Base-by-base conservation (phyloP, 164 flowering plant species). In the Magnolia officinalis region DNA sequence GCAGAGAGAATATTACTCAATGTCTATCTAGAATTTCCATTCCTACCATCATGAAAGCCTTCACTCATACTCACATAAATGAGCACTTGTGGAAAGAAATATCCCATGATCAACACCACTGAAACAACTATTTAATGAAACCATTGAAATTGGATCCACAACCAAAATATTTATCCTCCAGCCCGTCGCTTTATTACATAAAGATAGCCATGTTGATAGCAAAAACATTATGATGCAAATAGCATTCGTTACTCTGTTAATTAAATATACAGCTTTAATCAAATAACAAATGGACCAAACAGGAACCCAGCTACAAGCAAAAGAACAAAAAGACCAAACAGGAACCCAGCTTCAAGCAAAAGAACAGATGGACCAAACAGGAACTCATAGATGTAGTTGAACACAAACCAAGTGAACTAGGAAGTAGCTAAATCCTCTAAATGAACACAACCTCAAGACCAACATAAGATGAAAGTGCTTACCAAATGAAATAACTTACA, bases 401-500 rank as follows among this genome's bases (percentile, higher is more conserved):
- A 65, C 24, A 65, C 37, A 65, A 65, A 65, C 37, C 68, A 21
- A 7, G 29, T 65, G 6, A 23, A 21, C 29, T 65, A 24, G 21
- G 29, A 65, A 65, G 68, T 65, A 20, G 68, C 37, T 24, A 65
- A 29, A 19, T 21, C 14, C 29, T 55, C 68, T 21, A 65, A 0
- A 24, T 21, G n/a, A 65, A 20, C 29, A 11, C 11, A 1, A 65
- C 24, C 24, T 19, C 14, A 65, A 61, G 19, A 16, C 23, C 2
- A 26, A 31, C 24, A 23, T 58, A 31, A 18, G 26, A 49, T 21
- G 51, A 58, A 13, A n/a, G n/a, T 24, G 10, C 20, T 58, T 26
- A 74, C 61, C 3, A 9, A 21, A 69, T 50, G 29, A 20, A 63
- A 71, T 9, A 11, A 84, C 97, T 91, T 82, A 96, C 99, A 72